A percentile compares a stretch with the other conserved stretches of the same genome.
Conservation (phyloP, 495 filamentous ascomycete genomes). For the Amorphotheca resinae region DNA sequence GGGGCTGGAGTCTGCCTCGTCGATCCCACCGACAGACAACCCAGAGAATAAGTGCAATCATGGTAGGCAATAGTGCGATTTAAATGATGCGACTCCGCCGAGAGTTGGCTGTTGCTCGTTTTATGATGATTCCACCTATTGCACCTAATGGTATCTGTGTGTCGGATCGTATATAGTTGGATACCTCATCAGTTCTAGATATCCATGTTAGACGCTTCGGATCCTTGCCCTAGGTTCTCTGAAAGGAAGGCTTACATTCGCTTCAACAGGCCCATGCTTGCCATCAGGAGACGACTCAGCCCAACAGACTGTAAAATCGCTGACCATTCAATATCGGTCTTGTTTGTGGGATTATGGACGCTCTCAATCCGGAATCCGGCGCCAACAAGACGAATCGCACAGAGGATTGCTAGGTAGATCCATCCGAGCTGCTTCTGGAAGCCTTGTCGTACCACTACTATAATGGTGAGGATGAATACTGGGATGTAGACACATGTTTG, state of each 20-base stretch:
- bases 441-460: constrained; percentile 13
- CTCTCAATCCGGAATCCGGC: constrained; percentile 14
- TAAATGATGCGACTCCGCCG: constrained; percentile 17
- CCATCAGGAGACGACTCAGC: constrained; percentile 16
- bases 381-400: constrained; percentile 10
- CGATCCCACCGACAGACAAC: constrained; percentile 21
- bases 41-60: constrained; percentile 18
- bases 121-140: constrained; percentile 2
- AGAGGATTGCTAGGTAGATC: constrained; percentile 18
- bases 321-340: constrained; percentile 14
- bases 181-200: constrained; percentile 13
- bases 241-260: constrained; percentile 11
- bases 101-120: constrained; percentile 12
- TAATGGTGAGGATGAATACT: constrained; percentile 14
- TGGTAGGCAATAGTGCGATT: constrained; percentile 11
- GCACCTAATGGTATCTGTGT: background rate
- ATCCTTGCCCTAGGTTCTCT: background rate
- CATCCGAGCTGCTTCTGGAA: constrained; percentile 17
- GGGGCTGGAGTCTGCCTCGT: constrained; percentile 3
- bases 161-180: constrained; percentile 1
- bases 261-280: constrained; percentile 17
- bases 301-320: constrained; percentile 15
- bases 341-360: constrained; percentile 7
- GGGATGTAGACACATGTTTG: constrained; percentile 17
- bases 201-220: background rate